Evolutionary conservation across 2,329 filamentous ascomycete genomes (phyloP).

Genomic region (Acrodontium crateriforme): DNA sequence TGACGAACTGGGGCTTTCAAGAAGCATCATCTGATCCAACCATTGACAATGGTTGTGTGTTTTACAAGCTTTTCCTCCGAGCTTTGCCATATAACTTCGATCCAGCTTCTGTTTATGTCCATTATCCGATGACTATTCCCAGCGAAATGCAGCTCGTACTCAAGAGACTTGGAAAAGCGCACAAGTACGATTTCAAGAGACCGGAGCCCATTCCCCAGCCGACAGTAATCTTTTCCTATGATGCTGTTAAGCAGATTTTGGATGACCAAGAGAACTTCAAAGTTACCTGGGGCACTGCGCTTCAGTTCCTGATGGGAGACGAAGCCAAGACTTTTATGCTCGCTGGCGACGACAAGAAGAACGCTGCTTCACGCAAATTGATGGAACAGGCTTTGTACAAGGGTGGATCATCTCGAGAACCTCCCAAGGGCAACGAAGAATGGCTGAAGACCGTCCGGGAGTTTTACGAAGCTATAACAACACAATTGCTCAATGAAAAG

Average conservation of each 20-base stretch:
- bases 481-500: conserved; percentile 29
- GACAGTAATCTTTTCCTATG: conserved; percentile 31
- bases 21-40: conserved; percentile 32
- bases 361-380: conserved; percentile 29
- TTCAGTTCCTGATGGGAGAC: conserved; percentile 31
- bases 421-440: conserved; percentile 22
- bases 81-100: conserved; percentile 37
- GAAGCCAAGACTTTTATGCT: conserved; percentile 35
- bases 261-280: conserved; percentile 30
- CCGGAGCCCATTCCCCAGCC: conserved; percentile 20
- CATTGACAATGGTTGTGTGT: conserved; percentile 36
- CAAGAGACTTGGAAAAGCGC: conserved; percentile 25
- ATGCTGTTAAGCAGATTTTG: conserved; percentile 30
- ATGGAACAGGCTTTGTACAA: conserved; percentile 31
- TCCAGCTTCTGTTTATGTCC: conserved; percentile 35
- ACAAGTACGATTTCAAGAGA: conserved; percentile 27
- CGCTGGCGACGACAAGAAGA: conserved; percentile 29
- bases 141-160: conserved; percentile 33
- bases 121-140: conserved; percentile 36
- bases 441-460: conserved; percentile 32
- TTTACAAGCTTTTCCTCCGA: conserved; percentile 39
- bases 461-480: conserved; percentile 36
- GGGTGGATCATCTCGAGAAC: conserved; percentile 13
- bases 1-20: conserved; percentile 32
- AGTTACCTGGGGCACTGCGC: conserved; percentile 33